Evolutionary conservation across 208 protist species (phyloP), one percentile per base, ranked within the genome.

Genomic region (Novymonas esmeraldas): DNA sequence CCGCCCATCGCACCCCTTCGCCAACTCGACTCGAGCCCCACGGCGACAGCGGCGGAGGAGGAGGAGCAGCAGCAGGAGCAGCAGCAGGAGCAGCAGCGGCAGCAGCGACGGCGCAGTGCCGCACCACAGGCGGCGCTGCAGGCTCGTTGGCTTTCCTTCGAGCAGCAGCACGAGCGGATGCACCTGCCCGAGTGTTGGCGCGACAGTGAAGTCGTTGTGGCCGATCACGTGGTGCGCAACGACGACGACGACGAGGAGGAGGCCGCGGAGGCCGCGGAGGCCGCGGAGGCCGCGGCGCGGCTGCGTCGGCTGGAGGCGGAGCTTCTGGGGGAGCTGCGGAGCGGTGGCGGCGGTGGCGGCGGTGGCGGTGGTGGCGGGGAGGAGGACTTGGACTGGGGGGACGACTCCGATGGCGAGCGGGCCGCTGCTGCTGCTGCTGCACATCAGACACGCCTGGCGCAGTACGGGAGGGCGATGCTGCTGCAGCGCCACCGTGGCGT

Each of bases 161-260:
- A 81, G 45, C 56, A 63, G 14, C 62, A 71, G 34, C 75, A 81
- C 41, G 75, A 81, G 64, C 64, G 63, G 51, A 14, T 51, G 50
- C 66, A 71, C 63, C 58, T 81, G 45, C 75, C 75, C 20, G 58
- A 46, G 57, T 73, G 70, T 45, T 70, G 70, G 64, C 60, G 59
- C 3, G 75, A 66, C 34, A 70, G 57, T 29, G 74, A 79, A 36
- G 67, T 81, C 13, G 36, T 71, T 24, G 63, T 81, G 0, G 61
- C 69, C 20, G 70, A 75, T n/a, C 54, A 61, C 31, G 59, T 56
- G 3, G 55, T 58, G 54, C 34, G 63, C 54, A 39, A 38, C n/a
- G 34, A 58, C 16, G 36, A 55, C 2, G 70, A 68, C 13, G 34
- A 34, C 24, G 52, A 69, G 13, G 50, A 42, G 3, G 61, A 75